These are phyloP conservation scores for Globisporangium canariense DNA, from an alignment of 352 stramenopile genomes.

Conservation along the genomic window DNA sequence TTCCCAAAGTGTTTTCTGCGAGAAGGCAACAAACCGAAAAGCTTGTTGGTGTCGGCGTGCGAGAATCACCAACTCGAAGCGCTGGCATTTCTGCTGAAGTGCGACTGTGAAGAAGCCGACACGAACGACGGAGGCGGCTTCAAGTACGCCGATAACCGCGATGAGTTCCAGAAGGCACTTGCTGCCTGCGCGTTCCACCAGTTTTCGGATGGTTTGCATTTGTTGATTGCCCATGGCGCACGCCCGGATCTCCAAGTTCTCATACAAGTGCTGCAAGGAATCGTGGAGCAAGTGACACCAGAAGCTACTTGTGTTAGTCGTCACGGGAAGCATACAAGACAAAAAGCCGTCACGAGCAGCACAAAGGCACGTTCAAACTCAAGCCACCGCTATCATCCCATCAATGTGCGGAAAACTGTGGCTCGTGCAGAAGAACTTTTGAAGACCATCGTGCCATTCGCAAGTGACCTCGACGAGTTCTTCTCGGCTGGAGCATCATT, in stretches of 20 bases:
- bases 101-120: conserved; percentile 5
- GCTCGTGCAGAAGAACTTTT: conserved; percentile 24
- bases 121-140: conserved; percentile 32
- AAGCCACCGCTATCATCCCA: neutral
- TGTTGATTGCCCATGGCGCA: conserved; percentile 31
- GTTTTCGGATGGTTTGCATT: conserved; percentile 39
- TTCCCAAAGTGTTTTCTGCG: conserved; percentile 42
- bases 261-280: conserved; percentile 29
- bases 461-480: conserved; percentile 32
- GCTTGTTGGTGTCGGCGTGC: conserved; percentile 47
- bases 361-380: no score
- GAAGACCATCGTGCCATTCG: conserved; percentile 22
- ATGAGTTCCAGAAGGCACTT: conserved; percentile 44
- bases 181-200: conserved; percentile 28
- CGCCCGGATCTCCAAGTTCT: conserved; percentile 34
- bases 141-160: conserved; percentile 25
- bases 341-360: neutral
- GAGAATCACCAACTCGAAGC: conserved; percentile 29
- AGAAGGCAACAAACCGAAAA: conserved; percentile 34
- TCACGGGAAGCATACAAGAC: neutral
- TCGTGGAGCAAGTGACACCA: conserved; percentile 10
- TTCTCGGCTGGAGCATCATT: conserved; percentile 36
- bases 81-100: conserved; percentile 36
- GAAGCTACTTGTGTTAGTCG: neutral
- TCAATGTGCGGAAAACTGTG: conserved; percentile 7